Evolutionary conservation across 495 filamentous ascomycete species (phyloP).

Genomic region (Terfezia claveryi): DNA sequence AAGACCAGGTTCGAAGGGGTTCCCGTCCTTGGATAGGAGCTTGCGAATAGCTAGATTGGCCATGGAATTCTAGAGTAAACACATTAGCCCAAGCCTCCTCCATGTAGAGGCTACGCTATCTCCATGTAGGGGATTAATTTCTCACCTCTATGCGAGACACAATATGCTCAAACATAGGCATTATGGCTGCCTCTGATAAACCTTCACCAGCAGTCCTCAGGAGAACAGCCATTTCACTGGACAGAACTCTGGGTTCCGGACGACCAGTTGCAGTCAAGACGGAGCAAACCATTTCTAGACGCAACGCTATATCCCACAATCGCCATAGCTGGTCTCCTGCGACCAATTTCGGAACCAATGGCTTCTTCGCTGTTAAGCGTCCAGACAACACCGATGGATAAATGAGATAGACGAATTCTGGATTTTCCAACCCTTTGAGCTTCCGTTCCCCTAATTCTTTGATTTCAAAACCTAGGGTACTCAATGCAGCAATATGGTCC

Average conservation of each 20-base stretch:
- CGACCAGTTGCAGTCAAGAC: slow-evolving; percentile 42
- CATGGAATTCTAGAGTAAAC: slow-evolving; percentile 13
- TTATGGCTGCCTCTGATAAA: slow-evolving; percentile 61
- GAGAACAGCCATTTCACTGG: slow-evolving; percentile 57
- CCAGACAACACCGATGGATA: slow-evolving; percentile 78
- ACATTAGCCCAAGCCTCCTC: no score
- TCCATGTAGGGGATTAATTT: background rate
- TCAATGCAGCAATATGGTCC: slow-evolving; percentile 47
- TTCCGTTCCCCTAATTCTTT: slow-evolving; percentile 87
- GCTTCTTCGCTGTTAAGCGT: slow-evolving; percentile 37
- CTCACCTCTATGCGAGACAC: slow-evolving; percentile 85
- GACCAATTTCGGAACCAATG: slow-evolving; percentile 29
- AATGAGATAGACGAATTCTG: slow-evolving; percentile 81
- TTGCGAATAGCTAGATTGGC: slow-evolving; percentile 10
- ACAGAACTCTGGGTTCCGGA: slow-evolving; percentile 41
- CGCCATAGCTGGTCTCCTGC: slow-evolving; percentile 59
- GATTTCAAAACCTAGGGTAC: slow-evolving; percentile 83
- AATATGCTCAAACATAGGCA: slow-evolving; percentile 81
- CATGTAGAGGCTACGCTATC: no score
- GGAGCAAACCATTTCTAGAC: slow-evolving; percentile 81
- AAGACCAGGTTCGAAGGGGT: background rate
- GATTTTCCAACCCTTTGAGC: slow-evolving; percentile 92
- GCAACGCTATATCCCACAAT: slow-evolving; percentile 70
- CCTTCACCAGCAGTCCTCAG: slow-evolving; percentile 70
- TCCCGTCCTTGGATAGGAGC: slow-evolving; percentile 2